A percentile compares a stretch with the other conserved stretches of the same genome.
Conservation (phyloP, 1,139 yeast species). For the Blastobotrys ciferrii region DNA sequence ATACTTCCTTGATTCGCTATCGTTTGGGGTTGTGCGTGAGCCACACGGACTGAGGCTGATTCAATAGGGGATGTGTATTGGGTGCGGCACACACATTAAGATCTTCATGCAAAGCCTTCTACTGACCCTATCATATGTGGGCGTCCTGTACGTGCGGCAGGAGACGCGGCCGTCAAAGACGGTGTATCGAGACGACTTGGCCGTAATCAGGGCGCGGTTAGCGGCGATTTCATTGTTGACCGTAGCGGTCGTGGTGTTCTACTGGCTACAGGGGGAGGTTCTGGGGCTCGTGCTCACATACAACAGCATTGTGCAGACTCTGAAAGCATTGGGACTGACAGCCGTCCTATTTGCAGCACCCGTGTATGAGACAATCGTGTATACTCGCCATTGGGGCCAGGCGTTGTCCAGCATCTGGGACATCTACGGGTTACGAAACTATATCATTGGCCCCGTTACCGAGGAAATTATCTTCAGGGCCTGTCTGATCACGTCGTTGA, state of each 20-base stretch:
- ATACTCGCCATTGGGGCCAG: slow-evolving; percentile 23
- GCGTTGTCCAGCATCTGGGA: slow-evolving; percentile 28
- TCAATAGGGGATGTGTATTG: too few relatives aligned
- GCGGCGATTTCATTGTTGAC: slow-evolving; percentile 38
- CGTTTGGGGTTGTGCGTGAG: too few relatives aligned
- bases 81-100: too few relatives aligned
- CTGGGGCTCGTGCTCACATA: not conserved
- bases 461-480: slow-evolving; percentile 85
- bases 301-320: not conserved
- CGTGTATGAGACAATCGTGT: slow-evolving; percentile 43
- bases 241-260: slow-evolving; percentile 35
- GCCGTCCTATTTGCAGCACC: slow-evolving; percentile 56
- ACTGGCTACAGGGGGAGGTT: slow-evolving; percentile 20
- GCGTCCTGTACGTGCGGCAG: slow-evolving; percentile 32
- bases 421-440: slow-evolving; percentile 60
- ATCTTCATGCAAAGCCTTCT: slow-evolving; percentile 14
- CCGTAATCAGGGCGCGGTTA: slow-evolving; percentile 43
- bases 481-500: slow-evolving; percentile 48
- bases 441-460: slow-evolving; percentile 76
- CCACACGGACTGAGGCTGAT: too few relatives aligned
- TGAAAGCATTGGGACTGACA: slow-evolving; percentile 23
- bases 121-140: slow-evolving; percentile 34
- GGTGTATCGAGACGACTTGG: slow-evolving; percentile 32
- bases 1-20: too few relatives aligned
- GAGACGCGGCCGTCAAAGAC: slow-evolving; percentile 33